These are phyloP conservation scores for Umbelopsis sp. DNA, from an alignment of 192 early-diverging fungal genomes.

Conservation along the genomic window DNA sequence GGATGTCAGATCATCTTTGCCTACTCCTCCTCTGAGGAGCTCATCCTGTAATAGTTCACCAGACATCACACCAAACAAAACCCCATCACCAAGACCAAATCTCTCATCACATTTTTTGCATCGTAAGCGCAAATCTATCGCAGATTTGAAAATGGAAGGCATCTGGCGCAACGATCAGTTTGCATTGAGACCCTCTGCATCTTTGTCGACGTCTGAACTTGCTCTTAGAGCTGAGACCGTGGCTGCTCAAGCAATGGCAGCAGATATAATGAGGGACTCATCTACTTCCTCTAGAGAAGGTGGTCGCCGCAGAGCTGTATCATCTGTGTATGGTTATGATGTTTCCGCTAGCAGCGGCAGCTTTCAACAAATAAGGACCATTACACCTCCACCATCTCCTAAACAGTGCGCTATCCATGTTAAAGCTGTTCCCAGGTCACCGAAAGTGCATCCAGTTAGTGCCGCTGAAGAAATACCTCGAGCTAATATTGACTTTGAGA, in stretches of 20 bases:
- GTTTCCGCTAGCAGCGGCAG: slow-evolving; percentile 6
- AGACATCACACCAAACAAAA: neutral
- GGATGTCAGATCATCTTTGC: neutral
- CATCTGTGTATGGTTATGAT: slow-evolving; percentile 15
- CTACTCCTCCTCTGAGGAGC: neutral
- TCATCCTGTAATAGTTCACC: neutral
- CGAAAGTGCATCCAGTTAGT: neutral
- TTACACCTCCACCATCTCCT: slow-evolving; percentile 7
- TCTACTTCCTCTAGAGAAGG: neutral
- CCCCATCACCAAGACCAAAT: neutral
- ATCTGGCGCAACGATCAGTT: slow-evolving; percentile 11
- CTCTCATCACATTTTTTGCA: slow-evolving; percentile 5
- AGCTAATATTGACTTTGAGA: slow-evolving; percentile 14
- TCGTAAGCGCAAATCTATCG: slow-evolving; percentile 17
- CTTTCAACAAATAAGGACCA: slow-evolving; percentile 1
- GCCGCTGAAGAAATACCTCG: slow-evolving; percentile 1
- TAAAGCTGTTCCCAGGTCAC: neutral
- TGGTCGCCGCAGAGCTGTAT: slow-evolving; percentile 3
- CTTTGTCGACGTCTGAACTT: slow-evolving; percentile 4
- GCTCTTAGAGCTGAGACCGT: neutral
- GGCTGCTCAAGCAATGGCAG: slow-evolving; percentile 11
- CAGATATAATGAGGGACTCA: neutral
- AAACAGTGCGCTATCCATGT: neutral
- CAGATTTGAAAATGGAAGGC: slow-evolving; percentile 10
- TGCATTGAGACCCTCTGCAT: neutral